Evolutionary conservation across 2,329 filamentous ascomycete genomes (phyloP).

Genomic region (Fusarium sp.): DNA sequence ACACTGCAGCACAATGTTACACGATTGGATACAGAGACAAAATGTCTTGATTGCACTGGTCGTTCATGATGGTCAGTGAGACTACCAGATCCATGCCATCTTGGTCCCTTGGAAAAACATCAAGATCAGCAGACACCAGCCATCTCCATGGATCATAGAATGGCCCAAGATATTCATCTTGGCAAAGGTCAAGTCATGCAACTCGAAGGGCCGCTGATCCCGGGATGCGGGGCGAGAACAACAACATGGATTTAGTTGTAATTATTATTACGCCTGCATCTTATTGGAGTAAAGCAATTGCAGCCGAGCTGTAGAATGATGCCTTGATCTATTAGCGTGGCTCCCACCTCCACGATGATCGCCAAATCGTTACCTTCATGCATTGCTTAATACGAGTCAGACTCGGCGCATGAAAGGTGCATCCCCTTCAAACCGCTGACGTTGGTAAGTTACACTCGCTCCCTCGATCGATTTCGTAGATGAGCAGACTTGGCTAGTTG

Average conservation of each 20-base stretch:
- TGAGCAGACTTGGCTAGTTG: background rate
- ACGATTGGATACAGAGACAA: slow-evolving; percentile 15
- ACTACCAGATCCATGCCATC: background rate
- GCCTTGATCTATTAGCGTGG: background rate
- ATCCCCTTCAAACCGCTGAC: background rate
- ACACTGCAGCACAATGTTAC: slow-evolving; percentile 4
- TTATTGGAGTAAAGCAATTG: slow-evolving; percentile 6
- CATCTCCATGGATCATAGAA: background rate
- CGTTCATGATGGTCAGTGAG: background rate
- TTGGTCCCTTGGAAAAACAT: background rate
- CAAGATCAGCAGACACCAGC: background rate
- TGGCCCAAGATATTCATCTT: background rate
- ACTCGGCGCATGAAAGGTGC: background rate
- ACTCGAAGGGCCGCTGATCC: slow-evolving; percentile 6
- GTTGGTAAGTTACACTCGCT: background rate
- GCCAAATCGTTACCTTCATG: background rate
- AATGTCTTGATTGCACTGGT: background rate
- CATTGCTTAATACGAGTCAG: slow-evolving; percentile 4
- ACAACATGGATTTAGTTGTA: background rate
- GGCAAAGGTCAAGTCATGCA: background rate
- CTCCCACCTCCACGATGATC: background rate
- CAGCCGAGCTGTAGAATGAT: slow-evolving; percentile 6
- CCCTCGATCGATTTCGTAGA: background rate
- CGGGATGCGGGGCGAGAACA: slow-evolving; percentile 17
- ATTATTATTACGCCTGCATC: background rate